phyloP scores from a whole-genome alignment of 305 asterid species.

The Galium porrigens region DNA sequence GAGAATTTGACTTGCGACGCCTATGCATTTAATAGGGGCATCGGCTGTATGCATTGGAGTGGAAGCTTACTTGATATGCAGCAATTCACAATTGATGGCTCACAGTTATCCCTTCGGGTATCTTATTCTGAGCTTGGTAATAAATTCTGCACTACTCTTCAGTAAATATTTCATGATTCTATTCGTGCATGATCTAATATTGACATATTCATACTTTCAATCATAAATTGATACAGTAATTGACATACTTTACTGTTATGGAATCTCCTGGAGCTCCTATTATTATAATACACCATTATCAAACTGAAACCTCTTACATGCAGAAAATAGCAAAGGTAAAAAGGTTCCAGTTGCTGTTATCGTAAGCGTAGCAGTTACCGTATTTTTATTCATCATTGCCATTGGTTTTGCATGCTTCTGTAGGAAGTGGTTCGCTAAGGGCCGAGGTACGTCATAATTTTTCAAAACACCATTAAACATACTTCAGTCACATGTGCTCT shows the following conservation, averaged over 20 bases:
- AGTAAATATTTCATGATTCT: background rate
- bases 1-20: constrained; percentile 20
- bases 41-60: constrained; percentile 19
- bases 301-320: background rate
- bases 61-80: constrained; percentile 15
- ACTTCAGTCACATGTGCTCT: background rate
- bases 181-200: background rate
- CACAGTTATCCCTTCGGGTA: background rate
- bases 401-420: background rate
- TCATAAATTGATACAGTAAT: background rate
- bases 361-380: background rate
- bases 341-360: background rate
- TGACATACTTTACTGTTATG: background rate
- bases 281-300: background rate
- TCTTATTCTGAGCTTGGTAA: constrained; percentile 10
- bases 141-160: background rate
- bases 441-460: background rate
- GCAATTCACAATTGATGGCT: constrained; percentile 5
- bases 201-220: background rate
- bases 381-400: background rate
- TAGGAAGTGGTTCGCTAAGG: constrained; percentile 7
- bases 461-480: background rate
- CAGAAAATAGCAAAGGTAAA: background rate
- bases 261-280: background rate
- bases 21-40: constrained; percentile 14